Conservation (phyloP, 805 yeast species). For the Nakazawaea molendinolei region DNA sequence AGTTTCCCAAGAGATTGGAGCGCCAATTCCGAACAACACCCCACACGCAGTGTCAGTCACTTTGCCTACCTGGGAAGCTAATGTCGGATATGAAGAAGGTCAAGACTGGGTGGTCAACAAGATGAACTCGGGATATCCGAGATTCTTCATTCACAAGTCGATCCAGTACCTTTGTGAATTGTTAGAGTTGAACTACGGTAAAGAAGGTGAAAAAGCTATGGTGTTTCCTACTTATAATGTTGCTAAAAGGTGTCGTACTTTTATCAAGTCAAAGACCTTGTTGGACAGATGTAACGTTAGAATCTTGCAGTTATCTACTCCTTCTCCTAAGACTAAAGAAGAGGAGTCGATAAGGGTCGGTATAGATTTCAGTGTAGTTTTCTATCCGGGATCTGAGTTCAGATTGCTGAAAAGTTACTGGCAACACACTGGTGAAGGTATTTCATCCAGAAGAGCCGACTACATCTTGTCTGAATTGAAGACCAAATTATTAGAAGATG, state of each 20-base stretch:
- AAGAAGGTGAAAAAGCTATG: constrained; percentile 69
- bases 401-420: constrained; percentile 78
- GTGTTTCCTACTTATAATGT: constrained; percentile 71
- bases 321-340: constrained; percentile 52
- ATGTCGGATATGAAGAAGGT: constrained; percentile 89
- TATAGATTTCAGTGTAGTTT: constrained; percentile 70
- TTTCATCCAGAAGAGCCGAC: constrained; percentile 85
- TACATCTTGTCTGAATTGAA: constrained; percentile 63
- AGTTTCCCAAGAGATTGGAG: constrained; percentile 53
- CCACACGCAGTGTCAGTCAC: constrained; percentile 94
- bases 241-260: constrained; percentile 83
- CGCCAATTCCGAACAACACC: constrained; percentile 82
- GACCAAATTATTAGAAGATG: constrained; percentile 28
- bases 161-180: constrained; percentile 50
- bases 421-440: constrained; percentile 98
- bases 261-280: constrained; percentile 43
- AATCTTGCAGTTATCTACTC: constrained; percentile 67
- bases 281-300: constrained; percentile 38
- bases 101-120: constrained; percentile 69
- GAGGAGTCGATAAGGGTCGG: constrained; percentile 57
- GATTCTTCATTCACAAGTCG: constrained; percentile 65
- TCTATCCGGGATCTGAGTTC: constrained; percentile 56
- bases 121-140: constrained; percentile 86
- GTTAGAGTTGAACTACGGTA: constrained; percentile 65
- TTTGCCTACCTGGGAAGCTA: constrained; percentile 91